These are phyloP conservation scores for Wilcoxina mikolae DNA, from an alignment of 495 filamentous ascomycete species.

Conservation along the genomic window DNA sequence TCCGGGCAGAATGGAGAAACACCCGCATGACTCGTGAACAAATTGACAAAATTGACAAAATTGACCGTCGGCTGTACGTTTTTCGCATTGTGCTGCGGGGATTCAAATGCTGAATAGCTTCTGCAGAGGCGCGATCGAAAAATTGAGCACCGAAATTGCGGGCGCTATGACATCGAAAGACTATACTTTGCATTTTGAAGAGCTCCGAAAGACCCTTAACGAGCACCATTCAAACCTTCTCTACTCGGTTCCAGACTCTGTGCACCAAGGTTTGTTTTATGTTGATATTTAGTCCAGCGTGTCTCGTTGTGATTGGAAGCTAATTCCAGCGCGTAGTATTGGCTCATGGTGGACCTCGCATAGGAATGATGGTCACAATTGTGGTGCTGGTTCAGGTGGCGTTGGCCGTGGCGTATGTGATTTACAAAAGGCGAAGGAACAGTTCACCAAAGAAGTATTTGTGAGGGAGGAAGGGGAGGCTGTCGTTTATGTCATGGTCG, in stretches of 20 bases:
- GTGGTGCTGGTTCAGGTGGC: slow-evolving; percentile 63
- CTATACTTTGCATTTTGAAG: slow-evolving; percentile 52
- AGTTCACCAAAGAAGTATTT: slow-evolving; percentile 85
- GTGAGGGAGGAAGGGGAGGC: slow-evolving; percentile 31
- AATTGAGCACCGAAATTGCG: slow-evolving; percentile 39
- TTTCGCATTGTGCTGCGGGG: neutral
- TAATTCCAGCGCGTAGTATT: slow-evolving; percentile 36
- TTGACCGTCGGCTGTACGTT: slow-evolving; percentile 34
- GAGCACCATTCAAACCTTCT: slow-evolving; percentile 45
- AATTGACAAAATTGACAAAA: slow-evolving; percentile 40
- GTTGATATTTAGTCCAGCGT: slow-evolving; percentile 7
- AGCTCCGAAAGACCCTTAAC: slow-evolving; percentile 55
- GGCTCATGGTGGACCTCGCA: slow-evolving; percentile 43
- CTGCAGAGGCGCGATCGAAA: slow-evolving; percentile 43
- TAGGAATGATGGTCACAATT: slow-evolving; percentile 58
- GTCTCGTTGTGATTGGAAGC: neutral
- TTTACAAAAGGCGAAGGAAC: slow-evolving; percentile 67
- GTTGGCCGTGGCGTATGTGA: slow-evolving; percentile 51
- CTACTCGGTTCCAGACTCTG: slow-evolving; percentile 22
- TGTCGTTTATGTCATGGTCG: neutral
- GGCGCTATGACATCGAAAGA: slow-evolving; percentile 57
- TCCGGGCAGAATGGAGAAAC: slow-evolving; percentile 43
- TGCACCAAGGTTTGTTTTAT: slow-evolving; percentile 22
- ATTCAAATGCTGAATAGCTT: neutral
- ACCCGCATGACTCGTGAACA: slow-evolving; percentile 36